Evolutionary conservation across 768 basidiomycete genomes (phyloP), one percentile per base, ranked within the genome.

Genomic region (Favolaschia claudopus): DNA sequence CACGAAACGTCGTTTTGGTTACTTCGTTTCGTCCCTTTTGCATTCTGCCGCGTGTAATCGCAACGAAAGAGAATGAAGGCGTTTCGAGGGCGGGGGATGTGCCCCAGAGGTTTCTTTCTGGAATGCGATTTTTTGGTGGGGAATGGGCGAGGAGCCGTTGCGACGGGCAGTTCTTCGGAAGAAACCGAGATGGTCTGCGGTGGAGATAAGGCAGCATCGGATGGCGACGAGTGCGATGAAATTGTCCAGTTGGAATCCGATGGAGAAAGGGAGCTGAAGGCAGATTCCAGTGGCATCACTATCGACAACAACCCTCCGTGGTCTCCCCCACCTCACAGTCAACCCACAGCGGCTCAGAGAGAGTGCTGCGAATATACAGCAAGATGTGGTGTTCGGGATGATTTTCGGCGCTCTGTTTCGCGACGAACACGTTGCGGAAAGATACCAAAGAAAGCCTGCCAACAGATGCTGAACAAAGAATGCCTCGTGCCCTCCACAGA

Each of bases 31-130:
- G 76, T 69, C 0, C 87, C 84, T 43, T 84, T 77, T 59, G 84
- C 80, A 50, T 85, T 80, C 60, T 89, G 85, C 47, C 84, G 80
- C 15, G 89, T 85, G 50, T 90, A 86, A 68, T 91, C 85, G 68
- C 85, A 89, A 37, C 91, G 82, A 69, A 91, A 93, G 60, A 92
- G 82, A 63, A 93, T 91, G 74, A 93, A 93, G 0, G 90, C 87
- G 70, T 92, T 92, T 15, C 87, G 78, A 0, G 90, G 89, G 25
- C 91, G 85, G 17, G 88, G 87, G 34, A 91, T 82, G 67, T 91
- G 90, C 6, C 76, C 82, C 5, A 67, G 52, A 2, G 83, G 79
- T 49, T 79, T 81, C 37, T 80, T 81, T 37, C 78, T 74, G 1
- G 81, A 77, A 63, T 85, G 84, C 8, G 81, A 80, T 63, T 83